Base-by-base conservation (phyloP, 192 early-diverging fungal genomes). In the Backusella psychrophila region DNA sequence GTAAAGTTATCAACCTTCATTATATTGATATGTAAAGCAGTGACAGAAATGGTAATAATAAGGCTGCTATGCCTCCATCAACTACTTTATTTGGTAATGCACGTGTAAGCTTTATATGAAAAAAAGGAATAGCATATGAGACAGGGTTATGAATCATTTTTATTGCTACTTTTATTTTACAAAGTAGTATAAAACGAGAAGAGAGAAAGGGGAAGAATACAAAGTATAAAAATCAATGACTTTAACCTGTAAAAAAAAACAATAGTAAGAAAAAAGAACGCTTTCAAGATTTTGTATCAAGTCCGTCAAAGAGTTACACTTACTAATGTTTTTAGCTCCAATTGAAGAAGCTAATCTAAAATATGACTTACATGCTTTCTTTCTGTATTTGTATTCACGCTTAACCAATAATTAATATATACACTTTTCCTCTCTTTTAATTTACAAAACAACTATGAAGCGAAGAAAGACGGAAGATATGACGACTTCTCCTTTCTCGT, bases 221-320 rank as follows among this genome's bases (percentile, higher is more conserved):
- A 29, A 29, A 29, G 9, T 63, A 63, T 3, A 63, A 14, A 29
- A 63, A 63, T 14, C 17, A 49, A n/a, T n/a, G 46, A n/a, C 19
- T 49, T 49, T n/a, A n/a, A 49, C 46, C 46, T 49, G n/a, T 49
- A 63, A 63, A 63, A 26, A 63, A 11, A 63, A 63, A 31, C 56
- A 29, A 29, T 63, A 26, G 23, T 23, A 63, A 63, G 26, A 26
- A 63, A 56, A 29, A 63, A 29, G 9, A 9, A 29, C 8, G 56
- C 8, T 63, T 63, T 49, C n/a, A 49, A 19, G 46, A 49, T 49
- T 49, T 49, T 49, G 46, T 23, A 63, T 3, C 56, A 68, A 68
- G 66, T 68, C 66, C 66, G 66, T 68, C 29, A 9, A 35, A 65
- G 8, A 35, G 66, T 68, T 68, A 68, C 66, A 68, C 66, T 63